phyloP scores from a whole-genome alignment of 805 yeast genomes.

The Tetrapisispora pingtungensis region DNA sequence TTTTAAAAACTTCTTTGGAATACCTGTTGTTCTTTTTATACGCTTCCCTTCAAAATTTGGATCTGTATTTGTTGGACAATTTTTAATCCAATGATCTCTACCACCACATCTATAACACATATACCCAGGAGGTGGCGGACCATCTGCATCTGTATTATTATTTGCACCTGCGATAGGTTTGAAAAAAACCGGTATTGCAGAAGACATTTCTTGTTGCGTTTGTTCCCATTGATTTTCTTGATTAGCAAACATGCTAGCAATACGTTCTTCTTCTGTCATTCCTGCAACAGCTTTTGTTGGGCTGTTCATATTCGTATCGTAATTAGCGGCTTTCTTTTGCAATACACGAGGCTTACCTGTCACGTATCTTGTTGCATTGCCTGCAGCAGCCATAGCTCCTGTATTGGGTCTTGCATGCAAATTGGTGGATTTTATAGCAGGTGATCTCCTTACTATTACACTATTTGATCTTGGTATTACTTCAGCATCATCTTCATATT shows the following conservation, averaged over 20 bases:
- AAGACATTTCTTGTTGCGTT: conserved; percentile 84
- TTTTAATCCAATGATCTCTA: conserved; percentile 90
- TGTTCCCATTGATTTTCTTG: conserved; percentile 94
- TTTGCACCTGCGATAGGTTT: conserved; percentile 29
- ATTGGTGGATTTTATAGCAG: conserved; percentile 37
- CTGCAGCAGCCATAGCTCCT: conserved; percentile 29
- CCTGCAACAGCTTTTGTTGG: conserved; percentile 30
- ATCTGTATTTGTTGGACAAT: conserved; percentile 89
- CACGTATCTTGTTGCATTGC: conserved; percentile 60
- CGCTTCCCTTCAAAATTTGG: conserved; percentile 91
- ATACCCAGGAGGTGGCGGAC: conserved; percentile 84
- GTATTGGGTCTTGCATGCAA: conserved; percentile 27
- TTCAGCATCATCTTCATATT: conserved; percentile 77
- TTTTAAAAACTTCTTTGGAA: conserved; percentile 84
- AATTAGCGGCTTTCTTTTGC: conserved; percentile 15
- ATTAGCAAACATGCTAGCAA: conserved; percentile 81
- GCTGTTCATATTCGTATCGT: conserved; percentile 5
- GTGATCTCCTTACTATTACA: conserved; percentile 71
- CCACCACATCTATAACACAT: conserved; percentile 95
- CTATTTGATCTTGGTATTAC: conserved; percentile 86
- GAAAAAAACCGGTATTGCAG: conserved; percentile 65
- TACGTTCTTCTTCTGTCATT: conserved; percentile 74
- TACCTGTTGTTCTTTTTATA: conserved; percentile 91
- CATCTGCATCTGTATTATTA: conserved; percentile 37
- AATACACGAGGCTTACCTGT: conserved; percentile 58